Base-by-base conservation (phyloP, 768 basidiomycete genomes). In the Rhizopogon roseolus region DNA sequence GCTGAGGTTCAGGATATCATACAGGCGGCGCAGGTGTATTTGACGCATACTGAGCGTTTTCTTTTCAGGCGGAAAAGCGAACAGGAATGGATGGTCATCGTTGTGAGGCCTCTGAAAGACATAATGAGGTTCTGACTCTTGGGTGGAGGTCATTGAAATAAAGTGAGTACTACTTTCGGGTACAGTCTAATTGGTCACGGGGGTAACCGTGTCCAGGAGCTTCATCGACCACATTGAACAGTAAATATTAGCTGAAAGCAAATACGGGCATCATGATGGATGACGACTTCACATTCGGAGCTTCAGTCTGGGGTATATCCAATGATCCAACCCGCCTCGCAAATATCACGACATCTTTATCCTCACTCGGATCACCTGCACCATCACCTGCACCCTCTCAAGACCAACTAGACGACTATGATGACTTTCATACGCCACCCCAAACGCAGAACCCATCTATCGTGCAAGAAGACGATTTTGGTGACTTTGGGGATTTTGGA, bases 401-500 rank as follows among this genome's bases (percentile, higher is more conserved):
- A 62, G 55, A 69, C 67, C 68, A 69, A 37, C 73, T 79, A 60
- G 80, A 85, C 53, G 81, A 83, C 51, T 84, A 84, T 61, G 70
- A 70, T 19, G 69, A 73, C 55, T 76, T 79, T 51, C 77, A 78
- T 61, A 77, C 67, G 79, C 80, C 57, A 66, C 72, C 57, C 64
- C 72, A 57, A 57, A 80, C 80, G 34, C 72, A 75, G 28, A 78
- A 73, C 1, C 66, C 69, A 22, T 69, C 68, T 22, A 42, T 71
- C 14, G 66, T 44, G 16, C 69, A 66, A 13, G 86, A 88, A 43
- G 92, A 91, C 60, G 89, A 91, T 54, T 91, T 91, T 69, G 89
- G 84, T 48, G 90, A 93, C 60, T 93, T 93, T 69, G 90, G 86
- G 16, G 93, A 93, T 63, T 93, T 93, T 67, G 90, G 84, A 60